Conservation (phyloP, 164 flowering plant species). For the Houttuynia cordata region DNA sequence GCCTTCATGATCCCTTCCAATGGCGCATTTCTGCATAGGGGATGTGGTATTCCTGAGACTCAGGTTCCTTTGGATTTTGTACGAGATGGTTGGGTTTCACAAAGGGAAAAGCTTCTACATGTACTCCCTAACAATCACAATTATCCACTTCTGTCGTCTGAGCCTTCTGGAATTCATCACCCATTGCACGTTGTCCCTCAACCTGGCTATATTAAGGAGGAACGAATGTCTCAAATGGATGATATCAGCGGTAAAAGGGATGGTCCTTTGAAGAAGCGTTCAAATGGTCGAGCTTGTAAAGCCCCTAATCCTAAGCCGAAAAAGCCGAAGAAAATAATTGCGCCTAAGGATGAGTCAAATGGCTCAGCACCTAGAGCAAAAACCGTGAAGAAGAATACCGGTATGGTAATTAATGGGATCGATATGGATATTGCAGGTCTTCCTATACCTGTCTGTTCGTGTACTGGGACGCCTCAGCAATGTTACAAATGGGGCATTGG, state of each 20-base stretch:
- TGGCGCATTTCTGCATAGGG: conserved; percentile 40
- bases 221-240: conserved; percentile 21
- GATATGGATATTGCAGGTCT: conserved; percentile 71
- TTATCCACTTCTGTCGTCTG: conserved; percentile 31
- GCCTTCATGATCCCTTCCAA: conserved; percentile 27
- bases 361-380: conserved; percentile 34
- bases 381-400: conserved; percentile 41
- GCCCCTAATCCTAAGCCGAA: conserved; percentile 42
- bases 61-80: conserved; percentile 37
- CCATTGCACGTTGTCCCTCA: conserved; percentile 42
- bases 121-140: conserved; percentile 36
- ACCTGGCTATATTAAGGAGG: conserved; percentile 25
- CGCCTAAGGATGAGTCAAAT: conserved; percentile 31
- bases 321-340: conserved; percentile 32
- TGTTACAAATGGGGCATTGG: conserved; percentile 96
- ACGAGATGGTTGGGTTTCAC: conserved; percentile 48
- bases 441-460: conserved; percentile 80
- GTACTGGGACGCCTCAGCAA: conserved; percentile 74
- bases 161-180: conserved; percentile 34
- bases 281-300: conserved; percentile 25
- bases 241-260: conserved; percentile 34
- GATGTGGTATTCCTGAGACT: conserved; percentile 32
- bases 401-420: conserved; percentile 61
- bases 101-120: conserved; percentile 39
- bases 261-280: conserved; percentile 34